Conservation (phyloP, 768 basidiomycete species). For the Chalciporus pseudorubinellus region DNA sequence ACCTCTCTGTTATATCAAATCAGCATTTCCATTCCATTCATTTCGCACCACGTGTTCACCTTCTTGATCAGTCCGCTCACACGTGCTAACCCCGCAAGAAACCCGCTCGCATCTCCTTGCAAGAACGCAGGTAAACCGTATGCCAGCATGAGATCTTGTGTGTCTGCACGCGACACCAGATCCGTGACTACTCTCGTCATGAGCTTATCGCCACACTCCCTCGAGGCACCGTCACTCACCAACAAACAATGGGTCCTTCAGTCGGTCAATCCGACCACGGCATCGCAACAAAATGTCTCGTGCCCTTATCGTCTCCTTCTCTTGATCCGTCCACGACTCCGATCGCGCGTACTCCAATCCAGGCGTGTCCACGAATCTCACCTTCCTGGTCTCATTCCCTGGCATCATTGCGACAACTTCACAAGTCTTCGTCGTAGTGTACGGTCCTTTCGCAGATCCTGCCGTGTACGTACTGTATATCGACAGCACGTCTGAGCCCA, state of each 20-base stretch:
- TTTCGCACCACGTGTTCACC: slow-evolving; percentile 38
- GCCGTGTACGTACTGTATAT: slow-evolving; percentile 52
- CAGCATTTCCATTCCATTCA: slow-evolving; percentile 4
- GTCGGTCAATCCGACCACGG: slow-evolving; percentile 77
- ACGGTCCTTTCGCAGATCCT: slow-evolving; percentile 51
- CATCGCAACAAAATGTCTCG: slow-evolving; percentile 78
- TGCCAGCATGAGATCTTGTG: slow-evolving; percentile 86
- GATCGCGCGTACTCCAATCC: slow-evolving; percentile 60
- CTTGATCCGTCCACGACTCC: slow-evolving; percentile 30
- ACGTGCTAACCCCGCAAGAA: slow-evolving; percentile 76
- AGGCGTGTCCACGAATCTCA: slow-evolving; percentile 83
- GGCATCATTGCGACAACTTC: slow-evolving; percentile 52
- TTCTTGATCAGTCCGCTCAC: slow-evolving; percentile 74
- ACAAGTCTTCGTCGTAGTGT: slow-evolving; percentile 69
- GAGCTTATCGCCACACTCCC: slow-evolving; percentile 8
- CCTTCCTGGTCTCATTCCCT: slow-evolving; percentile 35
- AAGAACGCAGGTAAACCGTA: slow-evolving; percentile 82
- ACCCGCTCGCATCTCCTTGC: slow-evolving; percentile 62
- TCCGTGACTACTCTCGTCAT: slow-evolving; percentile 49
- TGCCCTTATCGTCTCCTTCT: slow-evolving; percentile 33
- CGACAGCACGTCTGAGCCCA: slow-evolving; percentile 48
- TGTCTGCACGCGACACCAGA: slow-evolving; percentile 63
- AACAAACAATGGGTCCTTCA: slow-evolving; percentile 75
- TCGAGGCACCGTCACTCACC: slow-evolving; percentile 42
- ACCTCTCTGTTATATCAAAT: slow-evolving; percentile 52